These are phyloP conservation scores for Aspergillus sp. DNA, from an alignment of 2,329 filamentous ascomycete species.

Conservation along the genomic window DNA sequence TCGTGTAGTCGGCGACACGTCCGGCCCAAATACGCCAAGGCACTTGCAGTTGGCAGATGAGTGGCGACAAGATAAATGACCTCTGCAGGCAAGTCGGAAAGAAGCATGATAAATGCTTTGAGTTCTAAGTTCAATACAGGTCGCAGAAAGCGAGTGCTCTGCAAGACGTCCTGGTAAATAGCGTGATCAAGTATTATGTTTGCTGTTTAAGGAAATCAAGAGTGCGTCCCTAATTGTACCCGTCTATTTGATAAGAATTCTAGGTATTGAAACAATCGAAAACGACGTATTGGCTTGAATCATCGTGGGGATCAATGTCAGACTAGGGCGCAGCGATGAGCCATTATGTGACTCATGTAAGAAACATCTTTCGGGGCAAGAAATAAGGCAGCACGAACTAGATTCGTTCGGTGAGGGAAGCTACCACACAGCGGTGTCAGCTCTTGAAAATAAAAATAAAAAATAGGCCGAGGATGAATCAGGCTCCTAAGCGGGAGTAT, in stretches of 20 bases:
- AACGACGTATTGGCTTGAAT: neutral
- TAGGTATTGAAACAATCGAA: neutral
- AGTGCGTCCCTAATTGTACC: neutral
- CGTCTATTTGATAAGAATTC: neutral
- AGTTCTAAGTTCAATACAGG: neutral
- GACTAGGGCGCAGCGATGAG: slow-evolving; percentile 8
- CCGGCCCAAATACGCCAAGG: slow-evolving; percentile 45
- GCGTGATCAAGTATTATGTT: neutral
- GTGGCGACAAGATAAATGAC: slow-evolving; percentile 44
- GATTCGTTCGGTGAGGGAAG: neutral
- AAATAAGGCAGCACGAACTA: neutral
- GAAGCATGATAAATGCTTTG: slow-evolving; percentile 26
- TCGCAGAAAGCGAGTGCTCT: neutral
- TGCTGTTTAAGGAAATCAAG: neutral
- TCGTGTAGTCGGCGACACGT: slow-evolving; percentile 48
- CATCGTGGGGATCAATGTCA: neutral
- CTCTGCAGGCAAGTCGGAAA: slow-evolving; percentile 41
- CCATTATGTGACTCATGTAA: slow-evolving; percentile 11
- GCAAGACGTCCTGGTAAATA: neutral
- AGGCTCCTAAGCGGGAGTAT: too few species aligned
- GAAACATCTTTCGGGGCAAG: neutral
- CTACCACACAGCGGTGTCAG: neutral
- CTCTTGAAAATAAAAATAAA: too few species aligned
- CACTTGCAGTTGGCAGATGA: slow-evolving; percentile 47
- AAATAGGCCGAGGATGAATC: too few species aligned